phyloP scores from a whole-genome alignment of 108 stramenopile genomes.

The Parmales sp. region DNA sequence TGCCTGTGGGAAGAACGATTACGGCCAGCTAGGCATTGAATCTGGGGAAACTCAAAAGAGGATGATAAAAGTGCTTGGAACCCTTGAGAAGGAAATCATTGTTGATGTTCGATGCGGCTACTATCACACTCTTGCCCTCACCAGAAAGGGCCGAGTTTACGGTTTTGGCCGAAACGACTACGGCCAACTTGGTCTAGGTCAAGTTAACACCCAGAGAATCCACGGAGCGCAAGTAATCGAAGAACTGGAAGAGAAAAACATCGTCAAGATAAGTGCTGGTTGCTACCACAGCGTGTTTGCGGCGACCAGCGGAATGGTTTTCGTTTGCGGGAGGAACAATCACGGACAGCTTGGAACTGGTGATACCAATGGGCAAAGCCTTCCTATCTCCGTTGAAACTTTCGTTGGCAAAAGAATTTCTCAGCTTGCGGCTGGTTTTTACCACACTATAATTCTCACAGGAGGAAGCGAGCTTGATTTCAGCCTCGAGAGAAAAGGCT shows the following conservation, averaged over 20 bases:
- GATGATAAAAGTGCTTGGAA: slow-evolving; percentile 11
- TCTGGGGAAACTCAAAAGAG: background rate
- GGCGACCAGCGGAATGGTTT: slow-evolving; percentile 35
- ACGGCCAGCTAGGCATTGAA: slow-evolving; percentile 45
- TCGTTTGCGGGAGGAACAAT: slow-evolving; percentile 43
- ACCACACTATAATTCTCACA: slow-evolving; percentile 41
- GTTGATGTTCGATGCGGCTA: slow-evolving; percentile 51
- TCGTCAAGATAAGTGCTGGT: slow-evolving; percentile 26
- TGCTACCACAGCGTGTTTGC: slow-evolving; percentile 38
- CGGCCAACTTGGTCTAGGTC: slow-evolving; percentile 86
- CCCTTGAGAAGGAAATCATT: slow-evolving; percentile 16
- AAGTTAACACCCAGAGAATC: background rate
- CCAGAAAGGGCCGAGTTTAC: slow-evolving; percentile 69
- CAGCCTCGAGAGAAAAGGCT: too few relatives aligned
- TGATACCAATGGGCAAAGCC: slow-evolving; percentile 37
- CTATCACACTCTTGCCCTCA: slow-evolving; percentile 81
- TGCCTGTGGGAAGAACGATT: slow-evolving; percentile 48
- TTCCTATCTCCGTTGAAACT: slow-evolving; percentile 30
- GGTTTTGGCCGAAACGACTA: slow-evolving; percentile 81
- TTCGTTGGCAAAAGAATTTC: slow-evolving; percentile 39
- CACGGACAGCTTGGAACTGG: slow-evolving; percentile 48
- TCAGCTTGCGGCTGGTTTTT: slow-evolving; percentile 45
- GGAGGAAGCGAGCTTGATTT: slow-evolving; percentile 13
- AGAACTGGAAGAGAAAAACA: slow-evolving; percentile 19
- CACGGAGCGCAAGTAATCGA: background rate